Evolutionary conservation across 1,139 yeast genomes (phyloP).

Genomic region (Pichia sp.): DNA sequence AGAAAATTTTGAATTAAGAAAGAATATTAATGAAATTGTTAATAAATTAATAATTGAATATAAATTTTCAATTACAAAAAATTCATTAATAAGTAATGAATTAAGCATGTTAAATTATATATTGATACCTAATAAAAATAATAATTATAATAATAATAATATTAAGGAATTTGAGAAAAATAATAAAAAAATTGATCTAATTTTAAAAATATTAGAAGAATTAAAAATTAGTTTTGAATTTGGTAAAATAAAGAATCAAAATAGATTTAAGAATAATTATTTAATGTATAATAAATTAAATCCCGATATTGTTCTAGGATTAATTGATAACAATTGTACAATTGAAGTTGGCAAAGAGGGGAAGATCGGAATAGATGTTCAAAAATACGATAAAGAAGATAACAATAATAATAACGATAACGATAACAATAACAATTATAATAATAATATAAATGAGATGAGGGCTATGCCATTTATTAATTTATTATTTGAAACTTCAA

Average conservation of each 20-base stretch:
- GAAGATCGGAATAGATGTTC: not conserved
- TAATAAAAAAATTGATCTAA: not conserved
- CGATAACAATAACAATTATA: not conserved
- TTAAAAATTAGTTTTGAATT: slow-evolving; percentile 6
- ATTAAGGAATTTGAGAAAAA: slow-evolving; percentile 27
- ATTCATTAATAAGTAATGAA: slow-evolving; percentile 25
- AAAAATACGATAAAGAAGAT: too few relatives aligned
- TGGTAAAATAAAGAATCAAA: not conserved
- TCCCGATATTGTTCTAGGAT: slow-evolving; percentile 9
- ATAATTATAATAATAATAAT: slow-evolving; percentile 3
- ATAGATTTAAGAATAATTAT: not conserved
- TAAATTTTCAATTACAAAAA: slow-evolving; percentile 1
- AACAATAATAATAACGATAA: not conserved
- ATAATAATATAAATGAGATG: slow-evolving; percentile 1
- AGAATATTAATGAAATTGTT: slow-evolving; percentile 16
- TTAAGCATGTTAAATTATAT: slow-evolving; percentile 45
- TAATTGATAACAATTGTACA: slow-evolving; percentile 3
- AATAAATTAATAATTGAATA: slow-evolving; percentile 9
- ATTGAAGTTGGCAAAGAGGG: slow-evolving; percentile 7
- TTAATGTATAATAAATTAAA: slow-evolving; percentile 1
- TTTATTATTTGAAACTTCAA: not conserved
- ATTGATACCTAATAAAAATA: slow-evolving; percentile 33
- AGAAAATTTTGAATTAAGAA: slow-evolving; percentile 20
- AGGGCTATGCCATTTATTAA: slow-evolving; percentile 9
- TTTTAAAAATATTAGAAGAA: slow-evolving; percentile 3